phyloP scores from a whole-genome alignment of 176 grass and related monocot species.

The Lolium perenne region DNA sequence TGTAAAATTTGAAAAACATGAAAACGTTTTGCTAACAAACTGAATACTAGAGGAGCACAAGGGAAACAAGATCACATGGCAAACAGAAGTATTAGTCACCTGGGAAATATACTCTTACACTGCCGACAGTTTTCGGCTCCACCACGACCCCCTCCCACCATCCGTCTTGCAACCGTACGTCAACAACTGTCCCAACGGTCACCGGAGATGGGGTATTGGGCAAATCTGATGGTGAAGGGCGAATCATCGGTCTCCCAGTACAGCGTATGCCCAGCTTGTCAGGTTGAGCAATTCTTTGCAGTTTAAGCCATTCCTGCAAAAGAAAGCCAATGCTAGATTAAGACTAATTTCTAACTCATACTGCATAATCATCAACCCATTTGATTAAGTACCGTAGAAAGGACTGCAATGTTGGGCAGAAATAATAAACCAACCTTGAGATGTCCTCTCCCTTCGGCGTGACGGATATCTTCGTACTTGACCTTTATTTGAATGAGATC shows the following conservation, averaged over 20 bases:
- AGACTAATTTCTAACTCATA: not conserved
- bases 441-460: conserved; percentile 45
- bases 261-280: conserved; percentile 52
- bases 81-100: conserved; percentile 37
- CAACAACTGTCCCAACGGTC: conserved; percentile 48
- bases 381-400: not conserved
- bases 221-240: conserved; percentile 24
- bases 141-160: conserved; percentile 82
- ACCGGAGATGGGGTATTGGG: not conserved
- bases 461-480: conserved; percentile 55
- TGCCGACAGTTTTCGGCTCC: conserved; percentile 24
- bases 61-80: not conserved
- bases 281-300: conserved; percentile 36
- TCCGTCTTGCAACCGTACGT: conserved; percentile 55
- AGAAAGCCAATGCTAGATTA: not conserved
- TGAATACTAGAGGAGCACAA: not conserved
- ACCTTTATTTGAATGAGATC: conserved; percentile 48
- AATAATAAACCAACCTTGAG: conserved; percentile 51
- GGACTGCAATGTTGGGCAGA: not conserved
- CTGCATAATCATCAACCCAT: not conserved
- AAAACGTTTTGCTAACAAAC: not conserved
- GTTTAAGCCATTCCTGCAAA: conserved; percentile 64
- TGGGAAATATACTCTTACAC: conserved; percentile 60
- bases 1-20: conserved; percentile 14
- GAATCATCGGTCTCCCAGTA: conserved; percentile 53